Percentiles rank a stretch among this genome's conserved stretches.
These are phyloP conservation scores for Lolium perenne DNA, from an alignment of 176 grass and related monocot species.

Conservation along the genomic window DNA sequence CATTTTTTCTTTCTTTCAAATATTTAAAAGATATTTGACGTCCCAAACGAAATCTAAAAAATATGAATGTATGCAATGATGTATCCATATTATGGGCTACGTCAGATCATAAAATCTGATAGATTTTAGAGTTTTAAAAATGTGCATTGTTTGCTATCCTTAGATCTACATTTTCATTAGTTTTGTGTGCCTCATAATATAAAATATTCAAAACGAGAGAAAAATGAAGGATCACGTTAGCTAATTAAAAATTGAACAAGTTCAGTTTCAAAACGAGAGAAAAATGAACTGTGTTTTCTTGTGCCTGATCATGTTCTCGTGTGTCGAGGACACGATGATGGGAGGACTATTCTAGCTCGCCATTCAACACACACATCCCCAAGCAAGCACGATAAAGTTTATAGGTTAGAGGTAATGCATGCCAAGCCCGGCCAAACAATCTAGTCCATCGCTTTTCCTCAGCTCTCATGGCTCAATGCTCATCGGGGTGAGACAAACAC, in stretches of 20 bases:
- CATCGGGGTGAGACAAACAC: conserved; percentile 11
- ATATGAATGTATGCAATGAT: no score
- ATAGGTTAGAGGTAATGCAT: neutral
- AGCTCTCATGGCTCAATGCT: neutral
- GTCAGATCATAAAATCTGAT: no score
- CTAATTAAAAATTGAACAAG: neutral
- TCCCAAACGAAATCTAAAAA: no score
- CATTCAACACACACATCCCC: neutral
- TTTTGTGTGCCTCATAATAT: no score
- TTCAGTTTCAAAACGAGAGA: neutral
- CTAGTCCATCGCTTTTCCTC: neutral
- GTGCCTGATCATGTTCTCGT: neutral
- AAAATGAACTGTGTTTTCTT: neutral
- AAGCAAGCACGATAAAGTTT: neutral
- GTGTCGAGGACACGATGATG: conserved; percentile 1
- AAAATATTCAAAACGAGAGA: no score
- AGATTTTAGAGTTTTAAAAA: no score
- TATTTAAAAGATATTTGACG: no score
- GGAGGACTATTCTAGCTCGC: neutral
- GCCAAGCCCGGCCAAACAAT: conserved; percentile 35
- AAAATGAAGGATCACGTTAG: no score
- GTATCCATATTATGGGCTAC: no score
- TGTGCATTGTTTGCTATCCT: no score
- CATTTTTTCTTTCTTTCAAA: no score
- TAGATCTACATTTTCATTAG: no score